Evolutionary conservation across 345 rosid genomes (phyloP).

Genomic region (Chamaenerion angustifolium): DNA sequence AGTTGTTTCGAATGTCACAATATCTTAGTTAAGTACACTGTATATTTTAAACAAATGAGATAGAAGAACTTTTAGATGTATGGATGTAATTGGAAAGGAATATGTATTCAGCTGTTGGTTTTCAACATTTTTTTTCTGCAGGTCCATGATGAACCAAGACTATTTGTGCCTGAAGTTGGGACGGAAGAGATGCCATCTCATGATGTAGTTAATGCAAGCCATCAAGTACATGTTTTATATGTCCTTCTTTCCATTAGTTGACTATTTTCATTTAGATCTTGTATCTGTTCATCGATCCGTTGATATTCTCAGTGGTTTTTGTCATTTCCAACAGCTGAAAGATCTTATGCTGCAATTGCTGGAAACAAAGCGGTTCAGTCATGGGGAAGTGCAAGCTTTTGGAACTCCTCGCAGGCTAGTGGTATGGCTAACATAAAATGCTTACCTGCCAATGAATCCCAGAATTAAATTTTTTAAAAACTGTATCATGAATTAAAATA

Average conservation of each 20-base stretch:
- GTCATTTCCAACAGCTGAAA: constrained; percentile 48
- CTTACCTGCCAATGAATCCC: not conserved
- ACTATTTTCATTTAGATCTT: not conserved
- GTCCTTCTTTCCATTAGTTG: not conserved
- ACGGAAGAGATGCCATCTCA: constrained; percentile 95
- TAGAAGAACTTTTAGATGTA: too few relatives aligned
- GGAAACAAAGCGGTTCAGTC: constrained; percentile 48
- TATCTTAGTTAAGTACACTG: not conserved
- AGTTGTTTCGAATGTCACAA: not conserved
- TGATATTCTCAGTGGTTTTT: not conserved
- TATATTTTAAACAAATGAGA: too few relatives aligned
- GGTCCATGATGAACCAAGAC: constrained; percentile 48
- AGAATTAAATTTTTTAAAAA: too few relatives aligned
- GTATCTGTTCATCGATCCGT: not conserved
- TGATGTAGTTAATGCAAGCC: constrained; percentile 71
- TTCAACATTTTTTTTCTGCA: constrained; percentile 10
- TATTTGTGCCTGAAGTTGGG: constrained; percentile 82
- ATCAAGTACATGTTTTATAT: constrained; percentile 43
- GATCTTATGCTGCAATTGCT: constrained; percentile 47
- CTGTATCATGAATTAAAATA: not conserved
- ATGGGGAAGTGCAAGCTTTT: constrained; percentile 56
- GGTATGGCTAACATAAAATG: constrained; percentile 26
- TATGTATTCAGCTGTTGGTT: too few relatives aligned
- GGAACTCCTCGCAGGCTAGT: constrained; percentile 94
- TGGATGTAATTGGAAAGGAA: too few relatives aligned